These are phyloP conservation scores for Nakazawaea populi DNA, from an alignment of 805 yeast genomes.

Conservation along the genomic window DNA sequence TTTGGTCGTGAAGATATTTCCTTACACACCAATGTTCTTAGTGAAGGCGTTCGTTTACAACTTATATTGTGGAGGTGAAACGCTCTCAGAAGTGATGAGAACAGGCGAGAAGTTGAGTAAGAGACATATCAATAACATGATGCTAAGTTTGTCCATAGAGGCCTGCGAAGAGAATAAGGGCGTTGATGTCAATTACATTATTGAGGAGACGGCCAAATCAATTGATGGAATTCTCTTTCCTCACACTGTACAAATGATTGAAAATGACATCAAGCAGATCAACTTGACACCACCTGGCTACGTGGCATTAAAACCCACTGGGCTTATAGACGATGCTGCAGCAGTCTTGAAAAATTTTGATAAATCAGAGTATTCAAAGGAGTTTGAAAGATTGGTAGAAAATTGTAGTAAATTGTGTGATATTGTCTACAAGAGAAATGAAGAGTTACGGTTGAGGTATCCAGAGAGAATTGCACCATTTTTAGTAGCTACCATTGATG, in stretches of 20 bases:
- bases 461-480: constrained; percentile 69
- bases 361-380: constrained; percentile 38
- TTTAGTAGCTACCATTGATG: constrained; percentile 78
- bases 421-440: constrained; percentile 49
- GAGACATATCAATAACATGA: constrained; percentile 87
- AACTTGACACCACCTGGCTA: constrained; percentile 84
- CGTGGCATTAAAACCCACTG: constrained; percentile 92
- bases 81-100: constrained; percentile 56
- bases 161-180: constrained; percentile 75
- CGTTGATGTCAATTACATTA: constrained; percentile 54
- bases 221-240: constrained; percentile 65
- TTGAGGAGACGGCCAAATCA: constrained; percentile 59
- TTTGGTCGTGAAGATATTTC: constrained; percentile 59
- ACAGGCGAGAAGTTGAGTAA: constrained; percentile 64
- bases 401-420: constrained; percentile 63
- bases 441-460: constrained; percentile 37
- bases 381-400: constrained; percentile 54
- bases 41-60: constrained; percentile 72
- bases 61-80: constrained; percentile 89
- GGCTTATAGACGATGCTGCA: constrained; percentile 74
- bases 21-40: constrained; percentile 66
- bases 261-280: constrained; percentile 31
- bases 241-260: constrained; percentile 57
- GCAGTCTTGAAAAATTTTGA: constrained; percentile 60
- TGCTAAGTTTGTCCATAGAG: constrained; percentile 91